Base-by-base conservation (phyloP, 2,329 filamentous ascomycete species). In the Trichophaea hybrida region DNA sequence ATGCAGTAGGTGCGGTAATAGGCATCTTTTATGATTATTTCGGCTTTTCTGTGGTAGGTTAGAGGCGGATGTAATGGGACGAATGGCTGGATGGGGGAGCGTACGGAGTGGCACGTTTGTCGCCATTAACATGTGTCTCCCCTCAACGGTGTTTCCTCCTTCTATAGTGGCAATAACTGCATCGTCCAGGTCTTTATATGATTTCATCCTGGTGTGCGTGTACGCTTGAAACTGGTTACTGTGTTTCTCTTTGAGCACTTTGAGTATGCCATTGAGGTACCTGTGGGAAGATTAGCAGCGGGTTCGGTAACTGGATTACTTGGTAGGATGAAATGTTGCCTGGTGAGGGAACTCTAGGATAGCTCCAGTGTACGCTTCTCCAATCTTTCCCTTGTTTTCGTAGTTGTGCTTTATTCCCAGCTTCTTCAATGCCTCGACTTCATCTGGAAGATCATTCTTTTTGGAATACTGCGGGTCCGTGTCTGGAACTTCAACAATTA, bases 1-100 rank as follows among this genome's bases (percentile, higher is more conserved):
- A 82, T 78, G 67, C 75, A 78, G 71, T 81, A 82, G 0, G 77
- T 78, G 5, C 79, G 75, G 67, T 74, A 70, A 67, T 72, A 80
- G 66, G 76, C 76, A 44, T 61, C 58, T 55, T 66, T 66, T 13
- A 48, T 51, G 8, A 64, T 58, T 2, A 80, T 74, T 68, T 80
- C 73, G 2, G 74, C 75, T 5, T 80, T 10, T 60, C 52, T 59
- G n/a, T 37, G 37, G 31, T 1, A 34, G 2, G n/a, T 40, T n/a
- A 52, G 53, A 46, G 38, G 5, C n/a, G n/a, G 24, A 8, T 50
- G 7, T 34, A 2, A 1, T 5, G n/a, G 34, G 6, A 40, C 12
- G 43, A 8, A 17, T 4, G n/a, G 24, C 24, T 24, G 24, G 24
- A 37, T n/a, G n/a, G 34, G 7, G 13, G 17, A 38, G 50, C 49